Percentiles rank a stretch among this genome's conserved stretches.
Evolutionary conservation across 2,329 filamentous ascomycete species (phyloP).

Genomic region (Amylocarpus encephaloides): DNA sequence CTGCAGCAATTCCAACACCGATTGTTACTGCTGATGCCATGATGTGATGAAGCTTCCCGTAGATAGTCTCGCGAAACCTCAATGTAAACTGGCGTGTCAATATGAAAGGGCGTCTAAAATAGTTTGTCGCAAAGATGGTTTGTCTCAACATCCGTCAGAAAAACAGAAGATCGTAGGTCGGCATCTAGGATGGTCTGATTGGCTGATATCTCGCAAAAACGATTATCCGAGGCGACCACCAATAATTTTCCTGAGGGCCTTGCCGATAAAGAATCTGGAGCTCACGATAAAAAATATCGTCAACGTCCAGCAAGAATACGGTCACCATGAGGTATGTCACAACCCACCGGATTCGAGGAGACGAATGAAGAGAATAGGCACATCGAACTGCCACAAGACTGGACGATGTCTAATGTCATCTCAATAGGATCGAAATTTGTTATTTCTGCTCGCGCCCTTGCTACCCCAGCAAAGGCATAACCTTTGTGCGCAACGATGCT

Average conservation of each 20-base stretch:
- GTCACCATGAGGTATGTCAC: constrained; percentile 22
- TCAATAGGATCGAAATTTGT: constrained; percentile 52
- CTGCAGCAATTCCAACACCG: constrained; percentile 54
- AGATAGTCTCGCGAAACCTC: too few relatives aligned
- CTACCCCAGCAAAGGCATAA: constrained; percentile 57
- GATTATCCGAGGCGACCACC: too few relatives aligned
- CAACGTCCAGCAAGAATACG: neutral
- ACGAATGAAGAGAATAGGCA: neutral
- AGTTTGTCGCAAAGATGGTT: neutral
- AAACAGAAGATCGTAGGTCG: neutral
- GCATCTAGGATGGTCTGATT: too few relatives aligned
- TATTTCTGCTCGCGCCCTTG: constrained; percentile 65
- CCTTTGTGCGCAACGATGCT: constrained; percentile 35
- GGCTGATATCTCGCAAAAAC: too few relatives aligned
- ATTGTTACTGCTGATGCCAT: constrained; percentile 57
- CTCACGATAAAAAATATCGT: neutral
- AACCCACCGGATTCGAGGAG: neutral
- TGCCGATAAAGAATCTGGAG: neutral
- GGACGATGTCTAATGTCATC: neutral
- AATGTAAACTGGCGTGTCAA: too few relatives aligned
- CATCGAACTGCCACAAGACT: neutral
- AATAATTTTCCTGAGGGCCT: neutral
- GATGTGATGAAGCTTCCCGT: constrained; percentile 7
- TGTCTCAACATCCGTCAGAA: neutral
- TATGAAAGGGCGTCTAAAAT: too few relatives aligned